These are phyloP conservation scores for Pythium utonaiense DNA, from an alignment of 352 stramenopile genomes.

Conservation along the genomic window DNA sequence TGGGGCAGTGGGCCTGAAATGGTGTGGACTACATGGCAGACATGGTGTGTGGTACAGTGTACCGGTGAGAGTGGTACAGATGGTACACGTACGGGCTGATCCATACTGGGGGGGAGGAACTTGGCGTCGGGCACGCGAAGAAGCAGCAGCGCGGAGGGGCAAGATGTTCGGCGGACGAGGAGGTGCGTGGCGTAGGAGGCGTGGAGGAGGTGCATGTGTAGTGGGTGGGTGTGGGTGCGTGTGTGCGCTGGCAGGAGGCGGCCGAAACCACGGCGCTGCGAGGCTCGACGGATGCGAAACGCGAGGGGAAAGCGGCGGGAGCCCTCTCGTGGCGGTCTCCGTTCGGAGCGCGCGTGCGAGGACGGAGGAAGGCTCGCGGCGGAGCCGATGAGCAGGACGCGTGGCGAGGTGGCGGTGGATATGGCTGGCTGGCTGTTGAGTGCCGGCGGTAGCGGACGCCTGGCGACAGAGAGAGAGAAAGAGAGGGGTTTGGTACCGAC, in stretches of 20 bases:
- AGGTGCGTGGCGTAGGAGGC: background rate
- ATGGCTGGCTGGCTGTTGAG: background rate
- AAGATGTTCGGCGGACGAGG: constrained; percentile 3
- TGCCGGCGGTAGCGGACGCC: background rate
- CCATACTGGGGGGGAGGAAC: background rate
- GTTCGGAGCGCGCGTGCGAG: background rate
- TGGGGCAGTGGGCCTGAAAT: background rate
- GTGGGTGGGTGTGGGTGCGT: background rate
- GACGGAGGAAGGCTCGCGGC: background rate
- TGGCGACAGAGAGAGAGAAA: background rate
- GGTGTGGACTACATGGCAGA: constrained; percentile 13
- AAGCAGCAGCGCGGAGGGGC: background rate
- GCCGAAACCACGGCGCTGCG: constrained; percentile 1
- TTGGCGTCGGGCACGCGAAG: background rate
- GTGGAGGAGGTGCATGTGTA: background rate
- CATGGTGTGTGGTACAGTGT: constrained; percentile 17
- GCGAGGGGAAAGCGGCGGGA: background rate
- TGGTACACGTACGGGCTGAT: constrained; percentile 7
- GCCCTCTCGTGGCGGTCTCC: background rate
- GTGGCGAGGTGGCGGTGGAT: background rate
- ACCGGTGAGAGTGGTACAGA: constrained; percentile 12
- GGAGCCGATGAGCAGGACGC: background rate
- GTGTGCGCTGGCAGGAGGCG: background rate
- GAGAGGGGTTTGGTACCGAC: constrained; percentile 13
- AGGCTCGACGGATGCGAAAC: background rate